Evolutionary conservation across 2,329 filamentous ascomycete genomes (phyloP).

Genomic region (Camillea tinctor): DNA sequence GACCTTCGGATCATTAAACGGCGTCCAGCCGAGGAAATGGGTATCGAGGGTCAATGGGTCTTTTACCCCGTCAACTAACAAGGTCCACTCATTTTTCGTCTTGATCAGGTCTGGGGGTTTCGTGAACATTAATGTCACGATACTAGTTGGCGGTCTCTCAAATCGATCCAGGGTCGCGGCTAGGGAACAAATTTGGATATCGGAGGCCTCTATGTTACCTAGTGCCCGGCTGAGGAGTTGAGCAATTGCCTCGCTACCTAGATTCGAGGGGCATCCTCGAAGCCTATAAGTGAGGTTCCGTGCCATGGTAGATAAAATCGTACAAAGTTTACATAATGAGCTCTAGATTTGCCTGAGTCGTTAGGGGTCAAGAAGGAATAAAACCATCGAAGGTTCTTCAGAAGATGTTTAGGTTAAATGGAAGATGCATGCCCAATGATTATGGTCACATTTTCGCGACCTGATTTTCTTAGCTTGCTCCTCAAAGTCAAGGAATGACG

Average conservation of each 20-base stretch:
- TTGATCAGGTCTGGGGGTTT: neutral
- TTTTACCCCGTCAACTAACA: neutral
- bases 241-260: neutral
- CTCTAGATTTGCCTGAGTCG: neutral
- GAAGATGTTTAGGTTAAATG: too few species aligned
- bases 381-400: too few species aligned
- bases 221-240: neutral
- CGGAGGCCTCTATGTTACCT: neutral
- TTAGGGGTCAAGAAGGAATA: too few species aligned
- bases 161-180: neutral
- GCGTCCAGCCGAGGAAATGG: constrained; percentile 21
- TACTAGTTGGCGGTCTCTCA: neutral
- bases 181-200: neutral
- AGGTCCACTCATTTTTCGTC: neutral
- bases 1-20: constrained; percentile 16
- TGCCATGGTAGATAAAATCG: neutral
- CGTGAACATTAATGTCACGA: neutral
- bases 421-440: too few species aligned
- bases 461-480: neutral
- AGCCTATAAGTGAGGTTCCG: neutral
- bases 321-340: neutral
- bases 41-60: constrained; percentile 15
- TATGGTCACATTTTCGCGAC: too few species aligned
- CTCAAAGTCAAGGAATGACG: neutral
- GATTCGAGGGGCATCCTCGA: neutral